Evolutionary conservation across 2,329 filamentous ascomycete species (phyloP), one percentile per base, ranked within the genome.

Genomic region (Apiospora phragmitis): DNA sequence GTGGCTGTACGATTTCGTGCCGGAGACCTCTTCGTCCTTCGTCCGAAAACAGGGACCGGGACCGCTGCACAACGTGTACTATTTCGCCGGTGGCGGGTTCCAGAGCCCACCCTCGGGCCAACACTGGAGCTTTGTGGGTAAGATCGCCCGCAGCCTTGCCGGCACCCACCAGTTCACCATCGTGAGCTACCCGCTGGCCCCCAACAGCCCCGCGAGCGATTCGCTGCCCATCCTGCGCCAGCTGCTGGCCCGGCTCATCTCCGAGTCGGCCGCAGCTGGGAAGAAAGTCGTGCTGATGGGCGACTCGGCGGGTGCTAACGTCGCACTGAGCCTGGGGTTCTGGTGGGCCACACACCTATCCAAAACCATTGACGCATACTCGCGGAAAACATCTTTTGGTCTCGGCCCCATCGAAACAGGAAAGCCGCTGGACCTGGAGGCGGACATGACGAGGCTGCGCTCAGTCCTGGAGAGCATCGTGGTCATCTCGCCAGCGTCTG

Each of bases 31-130:
- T 16, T 38, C 47, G 12, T 32, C 49, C 21, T 69, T 18, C 42
- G 55, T 47, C 49, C 47, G 49, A 43, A 69, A 62, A 84, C 78
- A 35, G 32, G 42, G 45, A 12, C 67, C 24, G 11, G 43, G 45
- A 24, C 41, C 12, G 8, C 47, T 12, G 5, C 67, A 4, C 69
- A 73, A 21, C 2, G 76, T 90, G 32, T 85, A 87, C 71, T 90
- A 89, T 71, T 89, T 89, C 72, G 82, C 82, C 0, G 88, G 88
- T 1, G 88, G 88, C 8, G 86, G 86, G 4, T 90, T 88, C 85
- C 86, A 87, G 71, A 80, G 80, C 73, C 85, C 85, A 0, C 84
- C 88, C 0, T 83, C 81, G 3, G 73, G 77, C 0, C 81, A 87
- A 66, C 88, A 90, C 72, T 90, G 87, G 87, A 81, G 81, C 7